Base-by-base conservation (phyloP, 176 grass and related monocot species). In the Oryza australiensis region DNA sequence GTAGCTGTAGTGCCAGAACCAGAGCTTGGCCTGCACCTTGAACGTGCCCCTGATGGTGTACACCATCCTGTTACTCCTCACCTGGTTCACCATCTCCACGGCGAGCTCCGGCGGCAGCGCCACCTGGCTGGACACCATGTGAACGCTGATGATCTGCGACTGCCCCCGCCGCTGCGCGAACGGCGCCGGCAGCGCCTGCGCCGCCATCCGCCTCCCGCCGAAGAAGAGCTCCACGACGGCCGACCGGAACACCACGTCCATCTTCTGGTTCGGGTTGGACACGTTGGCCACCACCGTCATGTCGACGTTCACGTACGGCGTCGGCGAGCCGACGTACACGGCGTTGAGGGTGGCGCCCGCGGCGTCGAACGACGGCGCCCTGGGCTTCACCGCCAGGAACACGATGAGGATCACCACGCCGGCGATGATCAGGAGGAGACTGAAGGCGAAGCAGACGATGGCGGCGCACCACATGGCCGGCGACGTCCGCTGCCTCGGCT, bases 231-330 rank as follows among this genome's bases (percentile, higher is more conserved):
- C 90, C 0, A 99, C 18, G 34, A 59, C 81, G 28, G 83, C 74
- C 1, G 92, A 91, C 66, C 86, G 81, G 84, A 92, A 95, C 51
- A 66, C 64, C 62, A 99, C 14, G 71, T 89, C 62, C 12, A 99
- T 93, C 85, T 83, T 89, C 70, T 62, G 89, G 79, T 99, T 99
- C 7, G 96, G 91, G 73, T 99, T 99, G 89, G 96, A 88, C 77
- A 99, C 81, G 87, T 99, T 99, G 73, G 62, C 89, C 16, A 88
- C 87, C 32, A 99, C 48, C 49, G 78, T 90, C 85, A 95, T 81
- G 79, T 95, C 93, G 66, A 91, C 87, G 23, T 94, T 99, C 73
- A 90, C 81, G 79, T 93, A 95, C 38, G 35, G 35, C 35, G 96
- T 48, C 1, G 91, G 79, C 0, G 85, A 80, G 55, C 88, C 82